Evolutionary conservation across 1,284 basidiomycete species (phyloP).

Genomic region (Neonothopanus nambi): DNA sequence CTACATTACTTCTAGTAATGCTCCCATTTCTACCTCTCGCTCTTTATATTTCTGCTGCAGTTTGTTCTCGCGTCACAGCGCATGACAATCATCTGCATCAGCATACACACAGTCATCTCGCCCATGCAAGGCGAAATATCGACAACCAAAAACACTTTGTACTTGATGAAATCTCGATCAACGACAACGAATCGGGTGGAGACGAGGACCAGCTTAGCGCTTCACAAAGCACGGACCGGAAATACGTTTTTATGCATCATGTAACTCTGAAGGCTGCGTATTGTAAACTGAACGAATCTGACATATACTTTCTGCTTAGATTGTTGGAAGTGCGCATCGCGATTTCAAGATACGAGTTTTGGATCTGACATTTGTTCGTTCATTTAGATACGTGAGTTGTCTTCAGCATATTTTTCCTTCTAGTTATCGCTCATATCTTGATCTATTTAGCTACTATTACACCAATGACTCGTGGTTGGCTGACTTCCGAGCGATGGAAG

Average conservation of each 20-base stretch:
- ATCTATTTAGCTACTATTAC: conserved; percentile 35
- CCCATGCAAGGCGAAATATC: too few species aligned
- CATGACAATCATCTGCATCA: too few species aligned
- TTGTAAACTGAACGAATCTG: conserved; percentile 2
- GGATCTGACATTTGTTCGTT: background rate
- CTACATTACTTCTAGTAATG: too few species aligned
- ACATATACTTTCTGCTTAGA: conserved; percentile 29
- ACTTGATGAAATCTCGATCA: too few species aligned
- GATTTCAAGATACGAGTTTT: conserved; percentile 4
- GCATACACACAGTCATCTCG: too few species aligned
- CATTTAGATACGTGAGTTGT: conserved; percentile 40
- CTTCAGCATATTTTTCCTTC: background rate
- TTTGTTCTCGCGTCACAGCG: too few species aligned
- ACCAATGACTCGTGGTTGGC: conserved; percentile 36
- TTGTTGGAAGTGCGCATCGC: conserved; percentile 42
- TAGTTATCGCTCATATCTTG: background rate
- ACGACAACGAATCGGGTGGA: too few species aligned
- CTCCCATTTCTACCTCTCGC: too few species aligned
- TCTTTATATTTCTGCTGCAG: too few species aligned
- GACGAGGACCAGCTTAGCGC: background rate
- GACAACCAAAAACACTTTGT: too few species aligned
- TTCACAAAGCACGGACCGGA: conserved; percentile 21
- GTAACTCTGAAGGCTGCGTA: conserved; percentile 25
- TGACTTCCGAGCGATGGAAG: conserved; percentile 38
- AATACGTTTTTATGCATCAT: conserved; percentile 51